These are phyloP conservation scores for Aspergillus sp. DNA, from an alignment of 2,329 filamentous ascomycete genomes.

Conservation along the genomic window DNA sequence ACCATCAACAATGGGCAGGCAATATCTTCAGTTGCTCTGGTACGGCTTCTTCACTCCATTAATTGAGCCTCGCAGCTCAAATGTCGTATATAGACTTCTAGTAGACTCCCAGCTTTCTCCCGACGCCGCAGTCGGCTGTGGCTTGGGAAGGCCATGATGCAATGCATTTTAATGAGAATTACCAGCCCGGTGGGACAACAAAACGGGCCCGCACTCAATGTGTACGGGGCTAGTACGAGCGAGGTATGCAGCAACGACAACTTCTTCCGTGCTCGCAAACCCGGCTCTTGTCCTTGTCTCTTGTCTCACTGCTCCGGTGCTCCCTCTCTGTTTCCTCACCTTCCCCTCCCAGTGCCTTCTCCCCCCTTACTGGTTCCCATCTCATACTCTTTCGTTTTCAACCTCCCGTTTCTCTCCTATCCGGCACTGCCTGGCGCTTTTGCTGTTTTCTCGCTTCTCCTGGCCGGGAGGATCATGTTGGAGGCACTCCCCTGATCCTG, in stretches of 20 bases:
- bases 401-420: not conserved
- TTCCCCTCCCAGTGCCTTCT: not conserved
- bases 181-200: constrained; percentile 1
- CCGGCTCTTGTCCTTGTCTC: constrained; percentile 11
- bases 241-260: constrained; percentile 9
- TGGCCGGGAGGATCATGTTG: constrained; percentile 13
- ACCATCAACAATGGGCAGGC: not conserved
- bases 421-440: constrained; percentile 4
- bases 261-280: not conserved
- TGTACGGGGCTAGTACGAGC: constrained; percentile 4
- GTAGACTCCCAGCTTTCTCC: too few relatives aligned
- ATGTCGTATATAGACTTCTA: too few relatives aligned
- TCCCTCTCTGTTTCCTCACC: constrained; percentile 13
- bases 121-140: too few relatives aligned
- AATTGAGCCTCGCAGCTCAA: too few relatives aligned
- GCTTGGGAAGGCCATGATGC: not conserved
- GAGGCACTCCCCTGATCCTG: constrained; percentile 16
- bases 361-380: not conserved
- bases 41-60: too few relatives aligned
- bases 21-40: not conserved
- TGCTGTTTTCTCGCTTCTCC: constrained; percentile 22
- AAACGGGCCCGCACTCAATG: constrained; percentile 1
- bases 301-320: constrained; percentile 6
- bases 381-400: constrained; percentile 4
- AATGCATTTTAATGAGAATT: not conserved